Base-by-base conservation (phyloP, 176 grass and related monocot species). In the Avena insularis region DNA sequence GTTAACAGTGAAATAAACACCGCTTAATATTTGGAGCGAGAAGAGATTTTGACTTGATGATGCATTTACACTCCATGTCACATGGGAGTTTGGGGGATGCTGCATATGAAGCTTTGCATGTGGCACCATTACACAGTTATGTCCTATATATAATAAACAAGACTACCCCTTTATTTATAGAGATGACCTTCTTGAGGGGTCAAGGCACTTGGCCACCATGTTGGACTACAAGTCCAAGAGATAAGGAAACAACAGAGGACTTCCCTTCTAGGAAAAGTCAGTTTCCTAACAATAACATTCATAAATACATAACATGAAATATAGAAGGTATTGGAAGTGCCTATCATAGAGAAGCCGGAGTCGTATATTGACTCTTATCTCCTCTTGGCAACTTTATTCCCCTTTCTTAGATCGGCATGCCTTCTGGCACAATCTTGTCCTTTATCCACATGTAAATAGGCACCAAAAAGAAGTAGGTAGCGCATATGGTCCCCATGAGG, bases 401-500 rank as follows among this genome's bases (percentile, higher is more conserved):
- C 55, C 68, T 63, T 57, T 23, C 33, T 90, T 68, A 97, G 84
- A 97, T 95, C 1, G 96, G 96, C 90, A 84, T 91, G 81, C 96
- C 93, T 86, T 95, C 93, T n/a, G 96, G 93, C 16, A 91, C 78
- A 69, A 98, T 91, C 87, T 93, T 88, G 82, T 98, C 96, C 85
- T 98, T 98, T 73, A 95, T 92, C 96, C 96, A 98, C 96, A 98
- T 98, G 83, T 98, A 98, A 73, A 98, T 88, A 20, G 96, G 96
- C 80, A 98, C 93, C 64, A 98, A 84, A 81, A 95, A 92, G 75
- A 78, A 98, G 82, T 98, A 98, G 12, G 93, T 77, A 8, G 96
- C 91, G 1, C 91, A 91, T 45, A 95, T 89, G 3, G 90, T 92
- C 25, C 96, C 93, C 15, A 95, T 21, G 57, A 92, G 78, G 60